Percentiles rank a stretch among this genome's conserved stretches.
phyloP scores from a whole-genome alignment of 2,329 filamentous ascomycete genomes.

The Nakataea oryzae region DNA sequence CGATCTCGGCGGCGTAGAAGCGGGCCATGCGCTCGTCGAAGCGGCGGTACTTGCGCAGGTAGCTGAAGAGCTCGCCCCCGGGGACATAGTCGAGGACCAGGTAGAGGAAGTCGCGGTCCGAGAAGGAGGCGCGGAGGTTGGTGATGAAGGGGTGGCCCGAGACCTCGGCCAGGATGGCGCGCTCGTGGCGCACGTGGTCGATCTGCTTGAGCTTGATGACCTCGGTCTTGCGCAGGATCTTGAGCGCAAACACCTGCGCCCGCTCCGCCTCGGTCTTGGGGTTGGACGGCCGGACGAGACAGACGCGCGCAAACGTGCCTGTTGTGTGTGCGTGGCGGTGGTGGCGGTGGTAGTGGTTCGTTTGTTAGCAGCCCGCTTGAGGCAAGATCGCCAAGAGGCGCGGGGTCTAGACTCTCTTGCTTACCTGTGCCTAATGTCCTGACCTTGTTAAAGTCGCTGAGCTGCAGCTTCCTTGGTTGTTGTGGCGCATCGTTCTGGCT shows the following conservation, averaged over 20 bases:
- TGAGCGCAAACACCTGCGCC: slow-evolving; percentile 66
- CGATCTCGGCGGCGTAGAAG: slow-evolving; percentile 79
- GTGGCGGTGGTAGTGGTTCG: background rate
- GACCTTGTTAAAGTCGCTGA: slow-evolving; percentile 59
- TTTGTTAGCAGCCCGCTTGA: background rate
- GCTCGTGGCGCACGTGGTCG: slow-evolving; percentile 78
- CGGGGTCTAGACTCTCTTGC: slow-evolving; percentile 9
- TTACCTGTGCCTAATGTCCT: slow-evolving; percentile 68
- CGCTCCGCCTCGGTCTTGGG: slow-evolving; percentile 36
- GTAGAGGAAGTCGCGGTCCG: slow-evolving; percentile 68
- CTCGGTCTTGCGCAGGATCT: slow-evolving; percentile 63
- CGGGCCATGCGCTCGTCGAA: slow-evolving; percentile 71
- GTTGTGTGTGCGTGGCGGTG: slow-evolving; percentile 6
- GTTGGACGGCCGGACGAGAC: slow-evolving; percentile 58
- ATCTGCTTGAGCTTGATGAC: slow-evolving; percentile 79
- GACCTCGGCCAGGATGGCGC: slow-evolving; percentile 65
- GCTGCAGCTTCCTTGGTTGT: slow-evolving; percentile 17
- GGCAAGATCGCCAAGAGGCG: background rate
- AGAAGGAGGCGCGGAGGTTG: slow-evolving; percentile 66
- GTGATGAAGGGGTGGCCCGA: slow-evolving; percentile 79
- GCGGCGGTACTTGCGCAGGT: slow-evolving; percentile 64
- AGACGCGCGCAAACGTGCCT: slow-evolving; percentile 77
- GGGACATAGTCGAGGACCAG: slow-evolving; percentile 78
- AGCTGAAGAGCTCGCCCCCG: slow-evolving; percentile 77
- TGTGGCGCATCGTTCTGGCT: background rate